Evolutionary conservation across 2,329 filamentous ascomycete genomes (phyloP).

Genomic region (Ophiobolus disseminans): DNA sequence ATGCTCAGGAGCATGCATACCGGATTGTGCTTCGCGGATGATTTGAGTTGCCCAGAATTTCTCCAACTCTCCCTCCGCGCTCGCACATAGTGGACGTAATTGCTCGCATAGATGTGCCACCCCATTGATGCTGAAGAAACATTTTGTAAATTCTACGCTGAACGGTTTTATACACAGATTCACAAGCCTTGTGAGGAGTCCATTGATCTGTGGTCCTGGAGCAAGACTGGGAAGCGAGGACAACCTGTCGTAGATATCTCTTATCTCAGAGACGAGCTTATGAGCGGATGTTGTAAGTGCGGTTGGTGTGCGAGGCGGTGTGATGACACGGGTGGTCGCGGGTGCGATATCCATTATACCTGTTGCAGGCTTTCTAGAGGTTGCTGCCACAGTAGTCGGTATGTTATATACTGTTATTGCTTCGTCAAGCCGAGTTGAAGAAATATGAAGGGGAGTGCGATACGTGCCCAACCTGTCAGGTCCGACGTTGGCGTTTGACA

Average conservation of each 20-base stretch:
- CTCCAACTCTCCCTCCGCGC: conserved; percentile 57
- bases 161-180: conserved; percentile 43
- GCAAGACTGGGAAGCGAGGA: conserved; percentile 28
- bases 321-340: neutral
- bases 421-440: no score
- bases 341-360: no score
- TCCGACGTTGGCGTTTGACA: no score
- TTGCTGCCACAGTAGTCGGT: neutral
- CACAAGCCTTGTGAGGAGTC: conserved; percentile 48
- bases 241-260: conserved; percentile 24
- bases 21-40: conserved; percentile 6
- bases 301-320: conserved; percentile 36
- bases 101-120: conserved; percentile 46
- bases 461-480: neutral
- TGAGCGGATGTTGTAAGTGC: conserved; percentile 22
- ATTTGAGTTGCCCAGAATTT: conserved; percentile 54
- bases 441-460: no score
- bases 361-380: conserved; percentile 2
- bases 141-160: conserved; percentile 22
- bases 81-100: conserved; percentile 53
- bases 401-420: no score
- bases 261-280: conserved; percentile 28
- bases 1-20: no score
- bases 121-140: conserved; percentile 40
- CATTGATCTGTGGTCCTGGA: conserved; percentile 45